phyloP scores from a whole-genome alignment of 1,284 basidiomycete species.

The Sanghuangporus weigelae region DNA sequence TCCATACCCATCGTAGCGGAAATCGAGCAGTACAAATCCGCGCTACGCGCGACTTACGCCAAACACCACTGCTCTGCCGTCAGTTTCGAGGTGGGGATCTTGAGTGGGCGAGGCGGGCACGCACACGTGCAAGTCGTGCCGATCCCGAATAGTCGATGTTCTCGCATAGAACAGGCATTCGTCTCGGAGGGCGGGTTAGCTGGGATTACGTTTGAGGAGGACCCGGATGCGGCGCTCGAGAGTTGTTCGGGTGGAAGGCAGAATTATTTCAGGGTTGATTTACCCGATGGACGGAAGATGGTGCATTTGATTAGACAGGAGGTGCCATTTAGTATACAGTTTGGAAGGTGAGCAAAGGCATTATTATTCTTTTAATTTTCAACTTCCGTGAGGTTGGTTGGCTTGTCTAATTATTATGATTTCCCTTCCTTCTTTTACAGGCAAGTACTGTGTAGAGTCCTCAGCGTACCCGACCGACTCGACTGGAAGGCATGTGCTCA shows the following conservation, averaged over 20 bases:
- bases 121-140: constrained; percentile 89
- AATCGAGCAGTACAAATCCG: constrained; percentile 71
- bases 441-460: constrained; percentile 69
- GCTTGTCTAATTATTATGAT: constrained; percentile 6
- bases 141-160: constrained; percentile 57
- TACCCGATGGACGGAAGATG: constrained; percentile 82
- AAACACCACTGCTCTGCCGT: constrained; percentile 67
- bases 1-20: constrained; percentile 74
- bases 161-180: constrained; percentile 69
- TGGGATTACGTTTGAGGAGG: constrained; percentile 62
- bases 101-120: constrained; percentile 85
- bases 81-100: constrained; percentile 83
- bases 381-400: background rate
- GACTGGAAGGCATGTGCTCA: constrained; percentile 90
- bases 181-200: constrained; percentile 54
- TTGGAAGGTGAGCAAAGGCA: constrained; percentile 68
- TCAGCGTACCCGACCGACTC: constrained; percentile 70
- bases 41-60: constrained; percentile 68
- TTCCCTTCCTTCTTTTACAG: constrained; percentile 35
- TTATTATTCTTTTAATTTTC: background rate
- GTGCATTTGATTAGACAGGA: constrained; percentile 79
- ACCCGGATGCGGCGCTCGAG: constrained; percentile 59
- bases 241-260: constrained; percentile 47
- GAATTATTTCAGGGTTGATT: constrained; percentile 86
- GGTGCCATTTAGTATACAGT: constrained; percentile 83